Base-by-base conservation (phyloP, 306 rosid species). In the Spatholobus suberectus region DNA sequence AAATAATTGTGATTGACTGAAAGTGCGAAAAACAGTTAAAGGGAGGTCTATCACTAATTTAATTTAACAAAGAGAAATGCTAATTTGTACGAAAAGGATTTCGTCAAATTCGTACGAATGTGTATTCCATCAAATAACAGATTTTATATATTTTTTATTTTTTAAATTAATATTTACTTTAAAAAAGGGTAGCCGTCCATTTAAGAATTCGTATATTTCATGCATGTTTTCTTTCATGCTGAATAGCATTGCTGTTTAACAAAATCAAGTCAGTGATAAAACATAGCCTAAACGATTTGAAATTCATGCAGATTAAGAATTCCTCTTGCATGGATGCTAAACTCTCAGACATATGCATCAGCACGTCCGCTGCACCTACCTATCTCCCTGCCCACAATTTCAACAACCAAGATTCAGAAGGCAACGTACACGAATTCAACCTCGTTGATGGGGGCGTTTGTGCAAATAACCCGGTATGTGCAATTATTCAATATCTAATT, bases 401-500 rank as follows among this genome's bases (percentile, higher is more conserved):
- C 76, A 70, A 13, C 7, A 88, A 62, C 82, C 10, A 81, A 51
- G 87, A 79, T 32, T 10, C 63, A 0, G 8, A 29, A 1, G 91
- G 89, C 13, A 75, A 78, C 1, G 73, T 24, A 6, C 81, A 47
- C 4, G 86, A 89, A 41, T 92, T 89, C 80, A 82, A 92, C 78
- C 97, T 92, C 14, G 79, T 87, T 12, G 97, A 92, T 11, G 97
- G 94, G 15, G 97, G 92, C 6, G 87, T 90, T 32, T 90, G 93
- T 32, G 93, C 95, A 11, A 90, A 92, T 62, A 87, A 92, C 55
- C 97, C 94, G 65, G 96, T 92, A 91, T 10, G 24, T 38, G 0
- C 1, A 26, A 29, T 21, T 15, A 23, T 54, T 74, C 77, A 27
- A 38, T 13, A 8, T 46, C 32, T 77, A 49, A 21, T n/a, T 77